Evolutionary conservation across 1,284 basidiomycete species (phyloP), one percentile per base, ranked within the genome.

Genomic region (Wolfiporia cocos): DNA sequence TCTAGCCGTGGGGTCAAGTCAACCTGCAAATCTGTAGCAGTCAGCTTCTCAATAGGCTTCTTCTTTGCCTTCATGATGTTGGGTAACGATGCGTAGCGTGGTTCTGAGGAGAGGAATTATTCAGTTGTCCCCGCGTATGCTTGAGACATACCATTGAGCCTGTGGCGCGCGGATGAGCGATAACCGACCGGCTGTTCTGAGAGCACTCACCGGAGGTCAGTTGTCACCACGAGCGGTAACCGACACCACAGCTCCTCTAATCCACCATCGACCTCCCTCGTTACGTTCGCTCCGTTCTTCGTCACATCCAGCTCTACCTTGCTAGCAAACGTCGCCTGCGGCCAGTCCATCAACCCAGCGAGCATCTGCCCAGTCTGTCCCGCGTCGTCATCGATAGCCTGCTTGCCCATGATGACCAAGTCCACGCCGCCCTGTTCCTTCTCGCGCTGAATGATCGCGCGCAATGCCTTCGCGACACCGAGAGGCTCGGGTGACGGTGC

Each of bases 21-120:
- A 29, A 94, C 69, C n/a, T 84, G 83, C 12, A 98, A 81, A 55
- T 95, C 92, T 36, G 76, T 71, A 7, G 91, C 73, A 24, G 81
- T 81, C 48, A 93, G 57, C 59, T 91, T 94, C 68, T 94, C 86
- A 39, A 98, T 70, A 19, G 89, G 87, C 71, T 99, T 99, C 79
- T 98, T 99, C 78, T 98, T 99, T 19, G 95, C 95, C 70, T 95
- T 95, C 91, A 95, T 96, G 65, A 95, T 95, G 59, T 92, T 95
- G 14, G 92, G 93, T 49, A 96, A 65, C 20, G 92, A 92, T 1
- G 93, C 92, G 60, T 95, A 97, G 53, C 93, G 84, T 10, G 93
- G 93, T 63, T 95, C 92, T 89, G 63, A n/a, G n/a, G 26, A 28
- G 9, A 28, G 9, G 26, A 28, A 14, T 28, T 14, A 28, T 7